A percentile compares a stretch with the other conserved stretches of the same genome.
phyloP scores from a whole-genome alignment of 106 monocot genomes.

The Apostasia shenzhenica region DNA sequence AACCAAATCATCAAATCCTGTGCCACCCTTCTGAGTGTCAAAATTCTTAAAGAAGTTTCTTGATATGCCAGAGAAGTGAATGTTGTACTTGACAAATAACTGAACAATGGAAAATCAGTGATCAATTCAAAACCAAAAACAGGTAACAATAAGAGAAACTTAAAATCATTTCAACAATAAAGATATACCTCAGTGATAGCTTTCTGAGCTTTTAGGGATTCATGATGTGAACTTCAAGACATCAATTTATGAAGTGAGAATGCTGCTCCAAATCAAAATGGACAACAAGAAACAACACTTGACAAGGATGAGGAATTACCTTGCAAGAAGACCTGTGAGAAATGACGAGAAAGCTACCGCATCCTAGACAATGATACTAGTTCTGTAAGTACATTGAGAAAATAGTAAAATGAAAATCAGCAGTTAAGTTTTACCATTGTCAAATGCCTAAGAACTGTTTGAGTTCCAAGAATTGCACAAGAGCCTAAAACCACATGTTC shows the following conservation, averaged over 20 bases:
- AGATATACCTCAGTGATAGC: constrained; percentile 85
- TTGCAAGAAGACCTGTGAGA: constrained; percentile 73
- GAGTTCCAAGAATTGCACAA: constrained; percentile 62
- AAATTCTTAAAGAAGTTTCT: constrained; percentile 61
- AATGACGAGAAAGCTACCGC: constrained; percentile 66
- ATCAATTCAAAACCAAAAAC: neutral
- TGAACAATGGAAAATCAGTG: constrained; percentile 11
- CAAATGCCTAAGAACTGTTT: constrained; percentile 78
- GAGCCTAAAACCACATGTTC: constrained; percentile 86
- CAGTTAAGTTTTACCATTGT: constrained; percentile 38
- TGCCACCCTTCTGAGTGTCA: constrained; percentile 21
- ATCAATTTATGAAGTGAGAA: neutral
- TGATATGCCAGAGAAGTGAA: constrained; percentile 86
- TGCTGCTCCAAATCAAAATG: constrained; percentile 1
- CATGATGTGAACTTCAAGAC: constrained; percentile 86
- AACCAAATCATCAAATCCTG: constrained; percentile 54
- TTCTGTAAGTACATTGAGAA: neutral
- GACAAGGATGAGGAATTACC: constrained; percentile 35
- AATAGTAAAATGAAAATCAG: neutral
- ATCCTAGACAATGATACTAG: constrained; percentile 36
- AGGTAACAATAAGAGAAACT: neutral
- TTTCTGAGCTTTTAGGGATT: constrained; percentile 93
- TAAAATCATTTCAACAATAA: constrained; percentile 1
- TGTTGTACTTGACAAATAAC: constrained; percentile 93
- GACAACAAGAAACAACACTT: neutral